Base-by-base conservation (phyloP, 129 eudicot genomes). In the Arctium lappa region DNA sequence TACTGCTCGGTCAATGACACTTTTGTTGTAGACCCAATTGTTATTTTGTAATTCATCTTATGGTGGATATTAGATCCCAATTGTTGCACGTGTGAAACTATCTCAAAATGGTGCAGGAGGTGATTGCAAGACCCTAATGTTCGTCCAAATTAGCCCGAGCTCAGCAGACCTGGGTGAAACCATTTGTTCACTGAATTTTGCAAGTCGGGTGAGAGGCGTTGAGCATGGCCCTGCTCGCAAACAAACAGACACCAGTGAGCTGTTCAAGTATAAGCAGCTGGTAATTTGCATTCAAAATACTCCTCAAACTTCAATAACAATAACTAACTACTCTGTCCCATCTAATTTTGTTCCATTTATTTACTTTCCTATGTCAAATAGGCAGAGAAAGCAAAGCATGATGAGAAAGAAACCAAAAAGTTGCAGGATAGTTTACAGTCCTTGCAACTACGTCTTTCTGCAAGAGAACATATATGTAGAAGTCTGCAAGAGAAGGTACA, bases 111-210 rank as follows among this genome's bases (percentile, higher is more conserved):
- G 65, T 84, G 86, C 83, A 94, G 98, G 99, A 29, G 99, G 99
- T 77, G 99, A 95, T 84, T 93, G 99, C 83, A 95, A 95, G 89
- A 93, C 99, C 16, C 78, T 95, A 37, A 95, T 95, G 99, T 93
- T 95, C 79, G 99, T 95, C 36, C 99, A 95, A 77, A 93, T 90
- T 72, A 95, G 99, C 83, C 97, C 99, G 31, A 90, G 88, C 66
- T 37, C 82, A 13, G 66, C 94, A 30, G 99, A 95, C 69, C 77
- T 93, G 75, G 99, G 99, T 75, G 99, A 95, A 86, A 91, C 99
- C 44, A 86, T 93, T 36, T 95, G 99, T 88, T 95, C 99, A 8
- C 81, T 95, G 62, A 95, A 95, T 84, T 95, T 95, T 86, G 99
- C 99, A 8, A 95, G 89, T 65, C 98, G 99, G 10, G 99, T 95